Evolutionary conservation across 352 stramenopile genomes (phyloP), one percentile per base, ranked within the genome.

Genomic region (Plasmopara viticola): DNA sequence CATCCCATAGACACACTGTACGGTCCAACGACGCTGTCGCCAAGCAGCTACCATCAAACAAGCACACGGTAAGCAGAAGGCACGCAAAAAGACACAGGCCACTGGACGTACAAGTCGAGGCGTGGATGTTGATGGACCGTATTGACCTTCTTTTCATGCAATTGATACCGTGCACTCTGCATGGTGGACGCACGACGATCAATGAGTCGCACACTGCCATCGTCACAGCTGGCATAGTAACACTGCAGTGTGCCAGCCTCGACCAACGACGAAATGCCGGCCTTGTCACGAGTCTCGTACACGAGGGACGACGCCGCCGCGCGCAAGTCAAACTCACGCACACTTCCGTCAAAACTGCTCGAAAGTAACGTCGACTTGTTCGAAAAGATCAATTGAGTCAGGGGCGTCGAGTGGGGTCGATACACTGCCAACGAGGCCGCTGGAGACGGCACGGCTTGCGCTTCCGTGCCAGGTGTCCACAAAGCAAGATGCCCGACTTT

Each of bases 121-220:
- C 51, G 59, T 9, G 84, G 79, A 39, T 94, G 84, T 44, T 78
- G 64, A 43, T 85, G 68, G n/a, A 94, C 80, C 0, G 84, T 94
- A 51, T 94, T 90, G 46, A 92, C 68, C 65, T 91, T 94, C 56
- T 91, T 92, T 46, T 91, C 84, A 35, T 94, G 84, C 15, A 90
- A 51, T 10, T 58, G 10, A 46, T 76, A 90, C 8, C 29, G 60
- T 6, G 67, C 62, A 13, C 60, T 58, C 40, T 62, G 70, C 20
- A 50, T 50, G 8, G 49, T 57, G 5, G 25, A 10, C n/a, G 66
- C 50, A 10, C 84, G 75, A 28, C 59, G 61, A 48, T 94, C 84
- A 33, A 91, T 55, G 5, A 58, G 51, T 35, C 69, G 74, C 3
- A 91, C 64, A 6, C 60, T 60, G 2, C 84, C 84, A 40, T 90